Base-by-base conservation (phyloP, 1,284 basidiomycete genomes). In the Phellopilus nigrolimitatus region DNA sequence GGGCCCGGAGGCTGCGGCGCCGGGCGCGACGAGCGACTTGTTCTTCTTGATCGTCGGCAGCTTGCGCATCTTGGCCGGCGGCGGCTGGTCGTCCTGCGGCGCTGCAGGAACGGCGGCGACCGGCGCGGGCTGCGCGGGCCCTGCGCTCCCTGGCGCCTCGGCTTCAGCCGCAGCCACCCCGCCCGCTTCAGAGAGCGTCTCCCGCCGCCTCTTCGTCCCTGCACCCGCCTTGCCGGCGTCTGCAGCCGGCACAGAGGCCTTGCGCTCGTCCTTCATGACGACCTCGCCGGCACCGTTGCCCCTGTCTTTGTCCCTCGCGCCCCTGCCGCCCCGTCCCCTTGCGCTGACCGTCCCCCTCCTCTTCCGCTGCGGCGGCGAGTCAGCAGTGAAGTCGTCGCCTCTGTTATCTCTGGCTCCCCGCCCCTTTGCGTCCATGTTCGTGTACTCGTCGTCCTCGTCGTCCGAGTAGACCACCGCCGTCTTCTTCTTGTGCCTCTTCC, bases 41-140 rank as follows among this genome's bases (percentile, higher is more conserved):
- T 75, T 84, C 68, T 88, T 88, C 71, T 79, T 88, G 56, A 88
- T 88, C 6, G 77, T 69, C 2, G 86, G 86, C 10, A 86, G 69
- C 60, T 85, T 87, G 45, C 71, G 74, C 60, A 82, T 84, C 69
- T 82, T 83, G 5, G 68, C 64, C 10, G 64, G 58, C 13, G 55
- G 46, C 1, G 58, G 38, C 21, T 65, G 60, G 25, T 61, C 57
- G 54, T 50, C 52, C 37, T 38, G 59, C 39, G 40, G 21, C 17
- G 51, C 5, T 24, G 44, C 15, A 8, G 47, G 15, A 22, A 39
- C 24, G 19, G 33, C 42, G 15, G 44, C 8, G 8, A 38, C 34
- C 30, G 54, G 34, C 15, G 36, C 36, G 12, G 50, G 28, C 36
- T 21, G 40, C 21, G 45, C 19, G 22, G 36, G 8, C 30, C 28